phyloP scores from a whole-genome alignment of 2,329 filamentous ascomycete species.

The Dactylella cylindrospora region DNA sequence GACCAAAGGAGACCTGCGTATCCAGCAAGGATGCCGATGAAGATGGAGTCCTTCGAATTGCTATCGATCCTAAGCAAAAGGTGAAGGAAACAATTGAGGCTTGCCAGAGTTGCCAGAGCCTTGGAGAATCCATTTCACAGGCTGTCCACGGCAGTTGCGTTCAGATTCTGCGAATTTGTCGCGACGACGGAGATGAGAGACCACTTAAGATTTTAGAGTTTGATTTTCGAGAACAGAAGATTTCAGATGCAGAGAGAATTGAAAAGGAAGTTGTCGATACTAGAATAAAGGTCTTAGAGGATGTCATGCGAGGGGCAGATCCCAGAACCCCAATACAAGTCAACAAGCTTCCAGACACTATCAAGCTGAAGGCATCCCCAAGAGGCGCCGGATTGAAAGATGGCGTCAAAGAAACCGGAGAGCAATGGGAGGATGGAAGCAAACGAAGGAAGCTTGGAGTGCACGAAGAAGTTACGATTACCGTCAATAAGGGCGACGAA shows the following conservation, averaged over 20 bases:
- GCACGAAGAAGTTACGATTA: background rate
- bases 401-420: background rate
- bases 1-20: background rate
- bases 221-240: slow-evolving; percentile 9
- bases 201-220: slow-evolving; percentile 16
- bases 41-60: slow-evolving; percentile 6
- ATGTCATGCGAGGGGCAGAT: slow-evolving; percentile 19
- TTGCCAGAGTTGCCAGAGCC: slow-evolving; percentile 25
- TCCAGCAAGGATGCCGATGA: slow-evolving; percentile 14
- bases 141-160: slow-evolving; percentile 30
- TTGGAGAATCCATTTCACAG: slow-evolving; percentile 13
- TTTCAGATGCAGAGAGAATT: background rate
- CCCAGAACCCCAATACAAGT: too few relatives aligned
- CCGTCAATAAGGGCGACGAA: too few relatives aligned
- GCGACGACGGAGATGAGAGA: background rate
- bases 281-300: slow-evolving; percentile 23
- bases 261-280: background rate
- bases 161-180: slow-evolving; percentile 24
- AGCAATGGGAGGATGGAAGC: background rate
- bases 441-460: background rate
- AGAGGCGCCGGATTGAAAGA: background rate
- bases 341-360: background rate
- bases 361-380: background rate
- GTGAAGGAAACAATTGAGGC: background rate
- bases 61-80: slow-evolving; percentile 10